These are phyloP conservation scores for Eutrema yunnanense DNA, from an alignment of 345 rosid genomes.

Conservation along the genomic window DNA sequence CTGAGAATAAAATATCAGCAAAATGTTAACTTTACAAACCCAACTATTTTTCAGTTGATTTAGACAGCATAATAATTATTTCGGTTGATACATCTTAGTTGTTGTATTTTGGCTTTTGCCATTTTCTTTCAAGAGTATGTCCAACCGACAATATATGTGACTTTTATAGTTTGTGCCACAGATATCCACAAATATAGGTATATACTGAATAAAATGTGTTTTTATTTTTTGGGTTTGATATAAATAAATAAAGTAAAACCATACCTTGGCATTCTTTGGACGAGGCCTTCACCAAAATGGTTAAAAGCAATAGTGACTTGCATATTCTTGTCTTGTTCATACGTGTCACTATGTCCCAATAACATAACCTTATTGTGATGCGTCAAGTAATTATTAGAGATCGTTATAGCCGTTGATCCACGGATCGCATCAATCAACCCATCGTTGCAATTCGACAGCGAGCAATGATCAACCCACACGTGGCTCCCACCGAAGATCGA, in stretches of 20 bases:
- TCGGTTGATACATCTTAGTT: constrained; percentile 7
- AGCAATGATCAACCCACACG: constrained; percentile 79
- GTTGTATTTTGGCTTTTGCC: neutral
- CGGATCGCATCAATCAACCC: constrained; percentile 69
- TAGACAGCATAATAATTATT: neutral
- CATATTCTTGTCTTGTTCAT: constrained; percentile 67
- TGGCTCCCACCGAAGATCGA: constrained; percentile 80
- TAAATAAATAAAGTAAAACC: neutral
- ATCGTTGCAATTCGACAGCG: constrained; percentile 62
- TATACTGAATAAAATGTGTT: neutral
- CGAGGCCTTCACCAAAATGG: constrained; percentile 86
- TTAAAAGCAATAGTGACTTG: constrained; percentile 82
- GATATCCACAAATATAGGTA: neutral
- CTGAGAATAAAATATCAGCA: neutral
- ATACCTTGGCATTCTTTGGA: constrained; percentile 84
- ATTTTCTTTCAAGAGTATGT: neutral
- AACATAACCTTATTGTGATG: constrained; percentile 84
- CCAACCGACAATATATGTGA: constrained; percentile 25
- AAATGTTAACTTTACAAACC: neutral
- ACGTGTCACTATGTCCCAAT: constrained; percentile 68
- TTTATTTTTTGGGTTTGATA: neutral
- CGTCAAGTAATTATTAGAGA: constrained; percentile 73
- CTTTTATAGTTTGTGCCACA: neutral
- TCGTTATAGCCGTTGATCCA: constrained; percentile 71
- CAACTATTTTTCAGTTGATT: neutral